Evolutionary conservation across 1,284 basidiomycete species (phyloP).

Genomic region (Tylopilus sp.): DNA sequence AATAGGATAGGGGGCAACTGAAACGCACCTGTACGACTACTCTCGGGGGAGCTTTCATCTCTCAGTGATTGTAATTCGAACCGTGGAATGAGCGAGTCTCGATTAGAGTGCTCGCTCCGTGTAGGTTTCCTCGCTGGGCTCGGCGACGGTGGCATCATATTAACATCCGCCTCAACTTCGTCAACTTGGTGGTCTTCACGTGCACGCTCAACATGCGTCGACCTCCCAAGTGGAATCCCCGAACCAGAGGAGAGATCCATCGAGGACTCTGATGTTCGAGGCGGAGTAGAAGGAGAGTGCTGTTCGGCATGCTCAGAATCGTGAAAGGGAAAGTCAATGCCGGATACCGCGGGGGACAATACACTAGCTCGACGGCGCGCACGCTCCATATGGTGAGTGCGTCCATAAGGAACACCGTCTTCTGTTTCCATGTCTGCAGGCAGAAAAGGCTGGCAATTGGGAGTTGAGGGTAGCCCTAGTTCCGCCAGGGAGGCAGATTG

Average conservation of each 20-base stretch:
- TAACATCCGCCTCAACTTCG: constrained; percentile 43
- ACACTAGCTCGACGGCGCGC: constrained; percentile 32
- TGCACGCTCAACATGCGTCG: constrained; percentile 46
- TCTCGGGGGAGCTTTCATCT: constrained; percentile 25
- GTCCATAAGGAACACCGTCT: constrained; percentile 64
- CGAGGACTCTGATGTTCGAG: constrained; percentile 17
- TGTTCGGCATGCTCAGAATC: constrained; percentile 5
- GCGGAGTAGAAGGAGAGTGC: constrained; percentile 23
- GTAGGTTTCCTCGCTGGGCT: constrained; percentile 46
- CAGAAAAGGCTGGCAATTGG: constrained; percentile 32
- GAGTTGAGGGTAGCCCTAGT: constrained; percentile 32
- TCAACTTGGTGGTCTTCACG: constrained; percentile 37
- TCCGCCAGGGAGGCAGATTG: constrained; percentile 28
- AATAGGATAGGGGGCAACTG: background rate
- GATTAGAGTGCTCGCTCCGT: constrained; percentile 15
- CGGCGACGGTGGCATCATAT: constrained; percentile 57
- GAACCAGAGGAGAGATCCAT: constrained; percentile 19
- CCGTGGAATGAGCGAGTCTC: constrained; percentile 41
- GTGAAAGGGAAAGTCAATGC: constrained; percentile 19
- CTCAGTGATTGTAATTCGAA: constrained; percentile 32
- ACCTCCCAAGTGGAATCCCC: constrained; percentile 46
- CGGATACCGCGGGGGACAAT: constrained; percentile 27
- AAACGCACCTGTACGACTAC: constrained; percentile 15
- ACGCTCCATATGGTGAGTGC: constrained; percentile 61
- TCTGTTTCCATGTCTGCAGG: constrained; percentile 55